Conservation (phyloP, 495 filamentous ascomycete species). For the Penicillium diatomitis region DNA sequence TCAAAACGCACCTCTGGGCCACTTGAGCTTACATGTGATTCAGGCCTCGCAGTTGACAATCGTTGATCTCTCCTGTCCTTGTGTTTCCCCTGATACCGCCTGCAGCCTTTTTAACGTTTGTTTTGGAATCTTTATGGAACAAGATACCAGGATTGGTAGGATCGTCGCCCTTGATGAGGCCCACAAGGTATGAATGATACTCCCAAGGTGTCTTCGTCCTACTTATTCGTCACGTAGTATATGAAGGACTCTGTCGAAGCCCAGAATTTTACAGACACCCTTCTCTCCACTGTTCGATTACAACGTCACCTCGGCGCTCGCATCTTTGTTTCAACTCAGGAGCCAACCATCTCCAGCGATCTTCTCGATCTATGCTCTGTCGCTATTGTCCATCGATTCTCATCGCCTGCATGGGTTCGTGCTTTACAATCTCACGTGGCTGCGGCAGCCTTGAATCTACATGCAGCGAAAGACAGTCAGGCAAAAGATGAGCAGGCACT, state of each 20-base stretch:
- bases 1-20: background rate
- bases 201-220: background rate
- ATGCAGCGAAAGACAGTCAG: too few relatives aligned
- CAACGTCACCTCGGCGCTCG: slow-evolving; percentile 62
- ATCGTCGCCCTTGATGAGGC: slow-evolving; percentile 53
- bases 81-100: slow-evolving; percentile 54
- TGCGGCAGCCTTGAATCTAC: too few relatives aligned
- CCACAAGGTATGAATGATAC: slow-evolving; percentile 37
- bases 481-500: too few relatives aligned
- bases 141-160: slow-evolving; percentile 27
- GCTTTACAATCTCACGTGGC: too few relatives aligned
- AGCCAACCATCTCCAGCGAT: slow-evolving; percentile 62
- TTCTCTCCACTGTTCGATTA: slow-evolving; percentile 55
- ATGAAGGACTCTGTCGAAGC: slow-evolving; percentile 38
- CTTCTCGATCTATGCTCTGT: slow-evolving; percentile 65
- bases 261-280: slow-evolving; percentile 47
- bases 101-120: slow-evolving; percentile 64
- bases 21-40: background rate
- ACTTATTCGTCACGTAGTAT: slow-evolving; percentile 26
- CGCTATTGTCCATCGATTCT: slow-evolving; percentile 65
- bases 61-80: slow-evolving; percentile 66
- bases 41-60: slow-evolving; percentile 56
- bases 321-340: slow-evolving; percentile 67
- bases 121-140: slow-evolving; percentile 51
- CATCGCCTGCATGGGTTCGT: too few relatives aligned